phyloP scores from a whole-genome alignment of 805 yeast genomes.

The Saturnispora mendoncae region DNA sequence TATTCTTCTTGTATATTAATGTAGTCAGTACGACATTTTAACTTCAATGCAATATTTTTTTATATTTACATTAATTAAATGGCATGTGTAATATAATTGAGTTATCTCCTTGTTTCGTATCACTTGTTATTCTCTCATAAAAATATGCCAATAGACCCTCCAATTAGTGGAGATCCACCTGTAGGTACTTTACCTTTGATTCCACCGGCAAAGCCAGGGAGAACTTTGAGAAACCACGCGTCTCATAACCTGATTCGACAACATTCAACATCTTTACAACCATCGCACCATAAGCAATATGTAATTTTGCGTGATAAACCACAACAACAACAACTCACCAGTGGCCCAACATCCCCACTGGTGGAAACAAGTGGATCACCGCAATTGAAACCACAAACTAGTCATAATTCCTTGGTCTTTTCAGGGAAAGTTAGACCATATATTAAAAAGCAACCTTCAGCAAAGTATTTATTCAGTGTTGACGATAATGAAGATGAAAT shows the following conservation, averaged over 20 bases:
- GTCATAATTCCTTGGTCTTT: neutral
- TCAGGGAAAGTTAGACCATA: slow-evolving; percentile 18
- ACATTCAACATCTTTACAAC: slow-evolving; percentile 14
- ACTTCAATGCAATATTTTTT: no score
- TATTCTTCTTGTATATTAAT: neutral
- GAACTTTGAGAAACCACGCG: slow-evolving; percentile 16
- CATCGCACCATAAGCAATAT: slow-evolving; percentile 27
- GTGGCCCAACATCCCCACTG: slow-evolving; percentile 14
- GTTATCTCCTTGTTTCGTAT: no score
- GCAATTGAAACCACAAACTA: slow-evolving; percentile 11
- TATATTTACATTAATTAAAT: no score
- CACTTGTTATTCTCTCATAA: no score
- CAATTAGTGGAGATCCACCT: neutral
- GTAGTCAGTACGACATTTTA: neutral
- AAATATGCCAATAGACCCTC: neutral
- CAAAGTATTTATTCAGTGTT: slow-evolving; percentile 52
- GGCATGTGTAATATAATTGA: no score
- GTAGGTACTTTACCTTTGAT: neutral
- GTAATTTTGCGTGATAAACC: slow-evolving; percentile 25
- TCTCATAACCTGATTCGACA: slow-evolving; percentile 15
- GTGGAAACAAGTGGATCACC: slow-evolving; percentile 11
- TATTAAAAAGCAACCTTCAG: slow-evolving; percentile 23
- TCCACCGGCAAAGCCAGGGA: slow-evolving; percentile 6
- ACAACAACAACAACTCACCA: neutral
- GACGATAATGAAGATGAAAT: slow-evolving; percentile 76